phyloP scores from a whole-genome alignment of 2,329 filamentous ascomycete species.

The Thielaviopsis populi region DNA sequence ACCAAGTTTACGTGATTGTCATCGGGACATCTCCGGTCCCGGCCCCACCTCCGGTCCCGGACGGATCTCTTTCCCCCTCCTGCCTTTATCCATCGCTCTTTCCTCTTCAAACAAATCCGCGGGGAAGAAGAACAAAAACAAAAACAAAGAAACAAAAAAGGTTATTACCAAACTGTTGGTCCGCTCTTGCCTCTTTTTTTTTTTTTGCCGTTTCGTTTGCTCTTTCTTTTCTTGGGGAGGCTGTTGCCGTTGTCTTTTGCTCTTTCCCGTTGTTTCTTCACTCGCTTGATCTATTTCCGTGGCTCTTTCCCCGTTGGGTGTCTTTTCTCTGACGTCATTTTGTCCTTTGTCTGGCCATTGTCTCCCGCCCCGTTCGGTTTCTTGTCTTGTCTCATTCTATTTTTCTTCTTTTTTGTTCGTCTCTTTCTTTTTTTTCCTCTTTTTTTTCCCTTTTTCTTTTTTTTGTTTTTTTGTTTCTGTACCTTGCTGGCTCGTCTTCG shows the following conservation, averaged over 20 bases:
- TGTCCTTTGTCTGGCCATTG: background rate
- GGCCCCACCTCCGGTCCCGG: background rate
- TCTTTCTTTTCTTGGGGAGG: slow-evolving; percentile 8
- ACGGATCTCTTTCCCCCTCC: background rate
- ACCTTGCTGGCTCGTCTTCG: background rate
- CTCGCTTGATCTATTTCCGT: background rate
- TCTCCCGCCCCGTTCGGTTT: too few relatives aligned
- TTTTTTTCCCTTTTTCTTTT: background rate
- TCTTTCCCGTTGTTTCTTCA: slow-evolving; percentile 5
- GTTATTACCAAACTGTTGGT: background rate
- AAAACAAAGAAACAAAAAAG: background rate
- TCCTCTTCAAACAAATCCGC: too few relatives aligned
- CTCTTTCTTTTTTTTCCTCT: background rate
- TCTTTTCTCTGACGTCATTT: background rate
- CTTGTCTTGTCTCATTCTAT: too few relatives aligned
- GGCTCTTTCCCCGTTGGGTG: background rate
- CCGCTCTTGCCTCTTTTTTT: background rate
- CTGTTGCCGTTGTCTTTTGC: background rate
- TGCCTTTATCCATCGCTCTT: background rate
- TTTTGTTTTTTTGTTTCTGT: background rate
- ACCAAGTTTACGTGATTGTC: slow-evolving; percentile 71
- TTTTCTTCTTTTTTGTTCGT: background rate
- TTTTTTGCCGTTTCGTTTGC: background rate
- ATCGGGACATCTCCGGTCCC: too few relatives aligned
- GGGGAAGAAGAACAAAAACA: too few relatives aligned